Evolutionary conservation across 805 yeast genomes (phyloP).

Genomic region (Nakazawaea sp.): DNA sequence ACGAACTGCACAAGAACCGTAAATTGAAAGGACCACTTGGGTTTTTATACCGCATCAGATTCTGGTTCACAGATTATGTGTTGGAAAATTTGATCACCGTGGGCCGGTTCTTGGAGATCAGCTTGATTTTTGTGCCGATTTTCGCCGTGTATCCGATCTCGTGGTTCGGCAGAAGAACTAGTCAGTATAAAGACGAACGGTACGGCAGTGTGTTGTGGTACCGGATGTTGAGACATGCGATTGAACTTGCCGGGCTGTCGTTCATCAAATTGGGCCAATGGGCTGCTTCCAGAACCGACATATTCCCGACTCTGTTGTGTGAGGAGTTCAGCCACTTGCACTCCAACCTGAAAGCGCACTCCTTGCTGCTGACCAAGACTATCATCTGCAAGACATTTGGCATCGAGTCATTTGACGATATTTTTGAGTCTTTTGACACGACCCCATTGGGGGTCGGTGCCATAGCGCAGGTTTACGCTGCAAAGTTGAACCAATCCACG

Average conservation of each 20-base stretch:
- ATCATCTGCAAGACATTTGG: constrained; percentile 55
- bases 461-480: constrained; percentile 91
- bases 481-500: constrained; percentile 46
- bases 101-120: constrained; percentile 62
- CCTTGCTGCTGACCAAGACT: constrained; percentile 49
- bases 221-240: constrained; percentile 48
- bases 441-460: constrained; percentile 96
- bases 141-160: constrained; percentile 56
- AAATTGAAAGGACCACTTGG: constrained; percentile 15
- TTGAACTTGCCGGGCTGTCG: constrained; percentile 89
- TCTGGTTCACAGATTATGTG: constrained; percentile 42
- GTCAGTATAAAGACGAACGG: constrained; percentile 30
- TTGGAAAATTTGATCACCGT: constrained; percentile 66
- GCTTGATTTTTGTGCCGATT: constrained; percentile 65
- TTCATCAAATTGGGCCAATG: constrained; percentile 93
- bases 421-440: constrained; percentile 72
- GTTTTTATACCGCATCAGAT: constrained; percentile 32
- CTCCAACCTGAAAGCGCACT: constrained; percentile 75
- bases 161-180: constrained; percentile 40
- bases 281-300: constrained; percentile 97
- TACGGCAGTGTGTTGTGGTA: constrained; percentile 72
- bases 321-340: constrained; percentile 71
- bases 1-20: constrained; percentile 11
- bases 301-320: constrained; percentile 76
- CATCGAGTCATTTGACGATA: constrained; percentile 50